Evolutionary conservation across 2,329 filamentous ascomycete species (phyloP).

Genomic region (Myriangium duriaei): DNA sequence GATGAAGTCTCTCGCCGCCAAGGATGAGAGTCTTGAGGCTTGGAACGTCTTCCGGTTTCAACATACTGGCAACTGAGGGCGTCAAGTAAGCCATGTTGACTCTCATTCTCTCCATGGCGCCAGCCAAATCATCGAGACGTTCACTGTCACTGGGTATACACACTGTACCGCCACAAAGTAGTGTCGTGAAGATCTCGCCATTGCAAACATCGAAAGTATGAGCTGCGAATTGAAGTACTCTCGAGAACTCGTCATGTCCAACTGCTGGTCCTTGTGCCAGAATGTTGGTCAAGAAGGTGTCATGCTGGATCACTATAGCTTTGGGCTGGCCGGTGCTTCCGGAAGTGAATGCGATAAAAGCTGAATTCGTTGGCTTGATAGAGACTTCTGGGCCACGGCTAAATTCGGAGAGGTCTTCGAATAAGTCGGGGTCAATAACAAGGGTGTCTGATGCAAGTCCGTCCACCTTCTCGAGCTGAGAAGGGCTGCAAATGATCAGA

Average conservation of each 20-base stretch:
- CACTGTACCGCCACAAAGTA: conserved; percentile 14
- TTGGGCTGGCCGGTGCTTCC: conserved; percentile 9
- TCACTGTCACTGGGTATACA: conserved; percentile 15
- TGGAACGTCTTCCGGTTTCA: conserved; percentile 11
- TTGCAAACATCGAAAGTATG: conserved; percentile 13
- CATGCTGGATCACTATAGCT: neutral
- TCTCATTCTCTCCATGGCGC: conserved; percentile 10
- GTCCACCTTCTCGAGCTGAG: neutral
- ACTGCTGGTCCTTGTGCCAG: neutral
- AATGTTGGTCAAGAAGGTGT: neutral
- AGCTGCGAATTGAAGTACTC: conserved; percentile 2
- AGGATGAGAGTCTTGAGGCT: conserved; percentile 9
- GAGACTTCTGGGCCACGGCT: neutral
- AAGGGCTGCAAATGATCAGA: neutral
- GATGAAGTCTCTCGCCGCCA: neutral
- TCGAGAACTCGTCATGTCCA: neutral
- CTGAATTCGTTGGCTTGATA: neutral
- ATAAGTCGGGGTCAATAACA: neutral
- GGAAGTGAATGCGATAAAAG: conserved; percentile 8
- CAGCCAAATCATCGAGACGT: conserved; percentile 11
- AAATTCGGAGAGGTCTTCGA: neutral
- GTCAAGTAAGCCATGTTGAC: conserved; percentile 14
- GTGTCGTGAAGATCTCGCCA: conserved; percentile 14
- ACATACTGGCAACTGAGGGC: conserved; percentile 12
- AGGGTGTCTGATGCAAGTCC: neutral